Evolutionary conservation across 257 asterid species (phyloP), one percentile per base, ranked within the genome.

Genomic region (Forsythia viridissima): DNA sequence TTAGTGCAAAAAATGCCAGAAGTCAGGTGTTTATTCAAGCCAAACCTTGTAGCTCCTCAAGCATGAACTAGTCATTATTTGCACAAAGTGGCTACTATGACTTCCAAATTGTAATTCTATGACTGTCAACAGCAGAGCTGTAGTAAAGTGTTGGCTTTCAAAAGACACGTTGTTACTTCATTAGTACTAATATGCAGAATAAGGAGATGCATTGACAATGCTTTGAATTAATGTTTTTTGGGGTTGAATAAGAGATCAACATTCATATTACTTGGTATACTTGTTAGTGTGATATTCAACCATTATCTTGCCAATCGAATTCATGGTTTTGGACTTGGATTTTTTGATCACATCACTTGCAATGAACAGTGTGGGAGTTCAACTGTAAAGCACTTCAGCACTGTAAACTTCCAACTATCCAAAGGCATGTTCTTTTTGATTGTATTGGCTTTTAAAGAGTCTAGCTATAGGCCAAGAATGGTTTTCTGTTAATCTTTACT

Each of bases 1-100:
- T 52, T 51, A 36, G 57, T 8, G 69, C 34, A 51, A 8, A 55
- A 51, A 37, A 21, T 61, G 20, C 42, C 55, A 40, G 8, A 51
- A 73, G 40, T 82, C 18, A 4, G 75, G 59, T 48, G 24, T 83
- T 16, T 67, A 40, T 69, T 37, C 24, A 55, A 65, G 44, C 72
- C 43, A 39, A 73, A 37, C 65, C n/a, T 61, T 11, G 4, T 44
- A 42, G 37, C 20, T 48, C 59, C 59, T 48, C 59, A 69, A 79
- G 72, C 43, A 73, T 63, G 40, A 21, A 16, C 5, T 16, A 72
- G 16, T 21, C 63, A 42, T 3, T 72, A 52, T 21, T 48, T 48
- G 59, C n/a, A 15, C 59, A 48, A 13, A 48, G 57, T 48, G n/a
- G 77, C 18, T 13, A 18, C 39, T 11, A 61, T 38, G 11, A 36